Evolutionary conservation across 371 early-diverging fungal species (phyloP), one percentile per base, ranked within the genome.

Genomic region (Saksenaea oblongispora): DNA sequence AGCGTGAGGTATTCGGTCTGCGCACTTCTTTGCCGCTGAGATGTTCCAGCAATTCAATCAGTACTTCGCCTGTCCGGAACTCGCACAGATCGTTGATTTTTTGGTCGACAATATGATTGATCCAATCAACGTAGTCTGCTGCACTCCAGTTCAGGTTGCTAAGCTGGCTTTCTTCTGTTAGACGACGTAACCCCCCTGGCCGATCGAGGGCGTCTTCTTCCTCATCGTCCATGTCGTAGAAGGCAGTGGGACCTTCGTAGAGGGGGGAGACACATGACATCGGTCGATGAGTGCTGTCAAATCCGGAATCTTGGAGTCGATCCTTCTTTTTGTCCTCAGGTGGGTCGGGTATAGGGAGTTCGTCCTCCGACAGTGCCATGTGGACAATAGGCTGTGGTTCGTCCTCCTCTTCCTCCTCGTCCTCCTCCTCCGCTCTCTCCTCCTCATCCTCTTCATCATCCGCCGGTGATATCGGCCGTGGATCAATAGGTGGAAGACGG

Each of bases 11-110:
- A 3, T 57, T 67, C 5, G 71, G 66, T 13, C 68, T 62, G 55
- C 77, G 69, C 11, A 86, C 77, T 3, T 69, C 70, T 54, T 84
- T 80, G n/a, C 76, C 76, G 15, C 81, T 81, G 4, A 86, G 62
- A 9, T 51, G 62, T 31, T 84, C 85, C 22, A 88, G 63, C 28
- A 88, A 62, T 24, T 75, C 74, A 4, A 85, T 66, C 9, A 88
- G 66, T 0, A 79, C 67, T 9, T 80, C 78, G 0, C 88, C 88
- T 0, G 78, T 74, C 7, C 79, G 75, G 34, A 88, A 61, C 1
- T 83, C 86, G 22, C 67, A 61, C n/a, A 76, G 27, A 39, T 59
- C 22, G 8, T 59, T 5, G 59, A 77, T 22, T 56, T 71, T 56
- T 15, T 55, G 13, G 67, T 62, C 59, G 2, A 84, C 54, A 55